phyloP scores from a whole-genome alignment of 352 stramenopile genomes.

The Thraustotheca clavata region DNA sequence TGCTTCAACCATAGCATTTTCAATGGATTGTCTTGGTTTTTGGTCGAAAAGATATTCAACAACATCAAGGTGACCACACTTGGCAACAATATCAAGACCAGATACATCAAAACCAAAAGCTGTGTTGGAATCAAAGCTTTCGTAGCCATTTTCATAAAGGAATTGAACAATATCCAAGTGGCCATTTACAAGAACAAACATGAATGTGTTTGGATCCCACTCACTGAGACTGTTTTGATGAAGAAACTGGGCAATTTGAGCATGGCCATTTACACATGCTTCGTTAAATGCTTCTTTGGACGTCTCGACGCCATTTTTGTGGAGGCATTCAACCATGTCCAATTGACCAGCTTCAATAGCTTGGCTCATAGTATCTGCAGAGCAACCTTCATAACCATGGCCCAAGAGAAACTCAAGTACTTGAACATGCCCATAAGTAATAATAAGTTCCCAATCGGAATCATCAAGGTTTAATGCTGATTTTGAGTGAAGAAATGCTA shows the following conservation, averaged over 20 bases:
- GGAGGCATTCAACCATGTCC: not conserved
- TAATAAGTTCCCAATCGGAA: not conserved
- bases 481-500: not conserved
- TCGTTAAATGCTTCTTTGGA: not conserved
- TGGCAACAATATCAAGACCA: constrained; percentile 8
- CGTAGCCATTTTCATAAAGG: not conserved
- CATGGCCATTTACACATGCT: not conserved
- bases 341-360: not conserved
- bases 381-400: not conserved
- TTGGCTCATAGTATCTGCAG: not conserved
- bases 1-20: not conserved
- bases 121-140: not conserved
- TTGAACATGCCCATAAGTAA: not conserved
- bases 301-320: not conserved
- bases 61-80: constrained; percentile 16
- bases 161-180: not conserved
- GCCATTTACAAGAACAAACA: not conserved
- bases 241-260: not conserved
- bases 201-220: not conserved
- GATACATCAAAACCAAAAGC: not conserved
- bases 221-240: not conserved
- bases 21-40: not conserved
- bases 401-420: not conserved
- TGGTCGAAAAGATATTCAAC: not conserved
- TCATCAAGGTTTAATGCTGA: not conserved